Conservation (phyloP, 2,329 filamentous ascomycete species). For the Amphichorda felina region DNA sequence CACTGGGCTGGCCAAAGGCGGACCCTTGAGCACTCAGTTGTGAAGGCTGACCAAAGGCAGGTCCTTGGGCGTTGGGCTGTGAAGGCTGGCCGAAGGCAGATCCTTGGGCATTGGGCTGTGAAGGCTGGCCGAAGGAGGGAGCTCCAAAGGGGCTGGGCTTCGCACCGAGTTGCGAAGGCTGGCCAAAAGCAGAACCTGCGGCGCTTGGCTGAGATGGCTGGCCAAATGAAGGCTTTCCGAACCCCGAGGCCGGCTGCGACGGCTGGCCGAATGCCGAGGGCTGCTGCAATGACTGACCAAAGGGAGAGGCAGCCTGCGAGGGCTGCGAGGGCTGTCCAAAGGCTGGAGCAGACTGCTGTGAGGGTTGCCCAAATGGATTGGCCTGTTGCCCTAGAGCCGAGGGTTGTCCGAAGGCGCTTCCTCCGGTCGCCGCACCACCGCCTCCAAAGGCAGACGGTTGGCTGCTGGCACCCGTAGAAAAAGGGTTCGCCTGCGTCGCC, state of each 20-base stretch:
- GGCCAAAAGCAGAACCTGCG: slow-evolving; percentile 19
- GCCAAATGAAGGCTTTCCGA: slow-evolving; percentile 3
- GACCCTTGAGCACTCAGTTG: slow-evolving; percentile 5
- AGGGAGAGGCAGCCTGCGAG: slow-evolving; percentile 12
- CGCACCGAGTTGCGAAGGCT: slow-evolving; percentile 20
- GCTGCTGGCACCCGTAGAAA: not conserved
- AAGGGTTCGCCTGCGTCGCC: slow-evolving; percentile 7
- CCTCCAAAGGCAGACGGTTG: slow-evolving; percentile 17
- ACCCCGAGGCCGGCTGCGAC: slow-evolving; percentile 10
- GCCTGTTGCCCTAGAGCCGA: slow-evolving; percentile 17
- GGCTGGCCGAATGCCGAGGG: slow-evolving; percentile 18
- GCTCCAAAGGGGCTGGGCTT: slow-evolving; percentile 13
- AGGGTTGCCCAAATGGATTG: slow-evolving; percentile 24
- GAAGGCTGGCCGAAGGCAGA: slow-evolving; percentile 5
- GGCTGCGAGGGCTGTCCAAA: slow-evolving; percentile 24
- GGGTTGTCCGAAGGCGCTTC: slow-evolving; percentile 23
- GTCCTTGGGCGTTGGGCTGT: slow-evolving; percentile 9
- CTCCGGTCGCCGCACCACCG: slow-evolving; percentile 1
- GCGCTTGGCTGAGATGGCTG: slow-evolving; percentile 3
- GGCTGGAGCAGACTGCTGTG: slow-evolving; percentile 12
- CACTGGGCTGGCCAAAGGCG: slow-evolving; percentile 24
- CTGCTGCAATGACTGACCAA: slow-evolving; percentile 16
- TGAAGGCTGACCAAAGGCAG: slow-evolving; percentile 2
- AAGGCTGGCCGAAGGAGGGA: slow-evolving; percentile 2
- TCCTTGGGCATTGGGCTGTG: slow-evolving; percentile 1